Percentiles rank a stretch among this genome's conserved stretches.
phyloP scores from a whole-genome alignment of 2,329 filamentous ascomycete genomes.

The Monilinia aucupariae region DNA sequence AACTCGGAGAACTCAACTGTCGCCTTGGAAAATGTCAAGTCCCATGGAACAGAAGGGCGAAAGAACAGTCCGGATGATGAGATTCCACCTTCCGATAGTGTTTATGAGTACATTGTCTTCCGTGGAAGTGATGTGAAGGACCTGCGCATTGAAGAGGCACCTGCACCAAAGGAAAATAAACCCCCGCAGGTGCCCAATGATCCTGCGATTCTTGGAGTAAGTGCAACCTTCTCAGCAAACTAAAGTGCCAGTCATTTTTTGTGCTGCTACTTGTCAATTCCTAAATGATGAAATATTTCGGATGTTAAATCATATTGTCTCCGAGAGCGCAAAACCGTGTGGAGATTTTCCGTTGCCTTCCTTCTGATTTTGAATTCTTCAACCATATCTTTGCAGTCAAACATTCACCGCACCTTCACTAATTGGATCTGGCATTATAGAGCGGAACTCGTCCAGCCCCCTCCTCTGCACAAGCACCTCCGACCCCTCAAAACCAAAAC shows the following conservation, averaged over 20 bases:
- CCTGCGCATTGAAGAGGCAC: conserved; percentile 81
- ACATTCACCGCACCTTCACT: conserved; percentile 29
- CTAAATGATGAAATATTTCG: conserved; percentile 90
- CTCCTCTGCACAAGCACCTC: conserved; percentile 19
- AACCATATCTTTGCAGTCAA: conserved; percentile 19
- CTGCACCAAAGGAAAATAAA: conserved; percentile 67
- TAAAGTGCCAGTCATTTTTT: conserved; percentile 11
- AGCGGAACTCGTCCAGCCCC: conserved; percentile 37
- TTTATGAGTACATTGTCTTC: conserved; percentile 99
- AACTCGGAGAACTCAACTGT: conserved; percentile 96
- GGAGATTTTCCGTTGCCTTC: conserved; percentile 99
- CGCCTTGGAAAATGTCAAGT: conserved; percentile 91
- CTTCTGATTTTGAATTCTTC: conserved; percentile 67
- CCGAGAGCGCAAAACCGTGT: conserved; percentile 94
- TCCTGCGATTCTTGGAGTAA: conserved; percentile 94
- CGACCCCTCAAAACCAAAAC: conserved; percentile 21
- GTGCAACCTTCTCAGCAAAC: conserved; percentile 41
- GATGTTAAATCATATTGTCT: conserved; percentile 89
- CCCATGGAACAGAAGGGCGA: conserved; percentile 89
- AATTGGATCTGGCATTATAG: conserved; percentile 36
- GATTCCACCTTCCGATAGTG: conserved; percentile 74
- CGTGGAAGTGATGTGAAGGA: conserved; percentile 98
- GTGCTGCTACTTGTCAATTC: conserved; percentile 9
- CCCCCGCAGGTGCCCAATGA: conserved; percentile 82
- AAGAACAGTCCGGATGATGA: conserved; percentile 73